Conservation (phyloP, 1,139 yeast species). For the Pichia sp. region DNA sequence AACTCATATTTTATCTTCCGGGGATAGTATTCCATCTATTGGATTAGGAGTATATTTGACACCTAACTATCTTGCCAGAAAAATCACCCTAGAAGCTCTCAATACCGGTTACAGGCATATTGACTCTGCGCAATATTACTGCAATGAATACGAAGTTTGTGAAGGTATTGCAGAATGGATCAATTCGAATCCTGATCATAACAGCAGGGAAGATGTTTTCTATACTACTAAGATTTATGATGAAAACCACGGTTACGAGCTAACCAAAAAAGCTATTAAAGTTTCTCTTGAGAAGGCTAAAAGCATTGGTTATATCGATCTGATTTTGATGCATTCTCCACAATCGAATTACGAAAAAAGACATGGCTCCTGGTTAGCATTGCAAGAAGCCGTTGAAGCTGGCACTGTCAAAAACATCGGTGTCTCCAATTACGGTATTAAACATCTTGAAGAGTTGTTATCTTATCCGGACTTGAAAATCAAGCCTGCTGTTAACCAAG, state of each 20-base stretch:
- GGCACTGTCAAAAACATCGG: constrained; percentile 49
- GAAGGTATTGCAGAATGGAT: constrained; percentile 42
- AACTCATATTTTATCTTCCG: constrained; percentile 22
- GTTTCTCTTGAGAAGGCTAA: constrained; percentile 43
- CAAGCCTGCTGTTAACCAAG: constrained; percentile 55
- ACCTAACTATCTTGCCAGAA: constrained; percentile 32
- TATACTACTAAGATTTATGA: constrained; percentile 67
- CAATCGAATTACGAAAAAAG: constrained; percentile 42
- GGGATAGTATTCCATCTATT: constrained; percentile 42
- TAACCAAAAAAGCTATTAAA: constrained; percentile 48
- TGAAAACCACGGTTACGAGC: constrained; percentile 43
- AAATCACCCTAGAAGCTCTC: constrained; percentile 43
- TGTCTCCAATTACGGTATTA: constrained; percentile 61
- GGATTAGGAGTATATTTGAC: constrained; percentile 54
- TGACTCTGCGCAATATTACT: constrained; percentile 53
- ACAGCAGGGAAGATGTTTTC: constrained; percentile 49
- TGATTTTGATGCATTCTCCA: constrained; percentile 55
- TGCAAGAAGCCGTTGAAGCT: constrained; percentile 55
- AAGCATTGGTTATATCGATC: constrained; percentile 40
- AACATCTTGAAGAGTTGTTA: constrained; percentile 51
- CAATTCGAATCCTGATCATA: constrained; percentile 32
- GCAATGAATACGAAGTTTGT: constrained; percentile 48
- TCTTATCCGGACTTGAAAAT: constrained; percentile 42
- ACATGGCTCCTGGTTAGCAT: constrained; percentile 49
- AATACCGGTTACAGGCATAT: constrained; percentile 63